Percentiles rank a stretch among this genome's conserved stretches.
phyloP scores from a whole-genome alignment of 768 basidiomycete species.

The Lentinus brumalis region DNA sequence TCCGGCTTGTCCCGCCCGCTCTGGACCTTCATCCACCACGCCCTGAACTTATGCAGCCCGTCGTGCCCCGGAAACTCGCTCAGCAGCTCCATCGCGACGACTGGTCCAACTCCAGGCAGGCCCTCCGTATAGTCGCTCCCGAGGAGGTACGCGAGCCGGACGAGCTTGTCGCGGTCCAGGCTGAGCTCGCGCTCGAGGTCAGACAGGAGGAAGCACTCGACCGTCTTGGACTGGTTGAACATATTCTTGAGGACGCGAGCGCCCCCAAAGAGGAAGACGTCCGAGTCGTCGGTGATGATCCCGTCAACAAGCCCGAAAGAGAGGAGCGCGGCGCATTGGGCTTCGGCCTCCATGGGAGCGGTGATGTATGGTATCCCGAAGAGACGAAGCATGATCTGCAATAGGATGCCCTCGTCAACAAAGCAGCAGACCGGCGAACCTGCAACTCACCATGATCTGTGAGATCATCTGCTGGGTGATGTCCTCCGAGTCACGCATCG shows the following conservation, averaged over 20 bases:
- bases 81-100: slow-evolving; percentile 93
- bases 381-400: slow-evolving; percentile 82
- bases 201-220: slow-evolving; percentile 87
- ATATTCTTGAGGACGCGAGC: slow-evolving; percentile 97
- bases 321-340: slow-evolving; percentile 94
- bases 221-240: slow-evolving; percentile 99
- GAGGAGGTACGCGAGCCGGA: slow-evolving; percentile 89
- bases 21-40: slow-evolving; percentile 96
- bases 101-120: slow-evolving; percentile 88
- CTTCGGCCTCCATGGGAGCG: slow-evolving; percentile 99
- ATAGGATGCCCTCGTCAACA: background rate
- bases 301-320: slow-evolving; percentile 88
- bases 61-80: slow-evolving; percentile 89
- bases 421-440: background rate
- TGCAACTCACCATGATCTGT: slow-evolving; percentile 61
- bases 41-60: slow-evolving; percentile 83
- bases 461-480: slow-evolving; percentile 93
- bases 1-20: slow-evolving; percentile 79
- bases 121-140: slow-evolving; percentile 98
- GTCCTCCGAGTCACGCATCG: slow-evolving; percentile 93
- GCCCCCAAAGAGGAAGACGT: slow-evolving; percentile 97
- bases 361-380: slow-evolving; percentile 99
- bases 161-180: slow-evolving; percentile 80
- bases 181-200: slow-evolving; percentile 90
- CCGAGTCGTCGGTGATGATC: slow-evolving; percentile 98